phyloP scores from a whole-genome alignment of 257 asterid genomes.

The Striga asiatica region DNA sequence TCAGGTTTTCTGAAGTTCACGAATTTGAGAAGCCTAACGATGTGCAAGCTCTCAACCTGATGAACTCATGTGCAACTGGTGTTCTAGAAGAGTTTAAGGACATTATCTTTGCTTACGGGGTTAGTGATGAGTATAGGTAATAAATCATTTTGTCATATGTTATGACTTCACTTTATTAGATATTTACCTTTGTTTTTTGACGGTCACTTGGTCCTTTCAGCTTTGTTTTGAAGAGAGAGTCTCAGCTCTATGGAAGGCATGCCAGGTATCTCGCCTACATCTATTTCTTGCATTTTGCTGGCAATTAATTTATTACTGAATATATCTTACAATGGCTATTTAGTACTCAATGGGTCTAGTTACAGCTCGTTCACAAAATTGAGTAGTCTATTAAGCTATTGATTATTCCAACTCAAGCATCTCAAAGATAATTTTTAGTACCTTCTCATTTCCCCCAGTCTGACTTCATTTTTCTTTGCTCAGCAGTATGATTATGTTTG shows the following conservation, averaged over 20 bases:
- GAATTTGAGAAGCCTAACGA: conserved; percentile 88
- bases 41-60: conserved; percentile 65
- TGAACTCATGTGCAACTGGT: conserved; percentile 74
- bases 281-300: too few species aligned
- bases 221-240: conserved; percentile 73
- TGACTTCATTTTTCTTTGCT: background rate
- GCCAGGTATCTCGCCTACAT: conserved; percentile 40
- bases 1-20: conserved; percentile 66
- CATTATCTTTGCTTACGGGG: conserved; percentile 77
- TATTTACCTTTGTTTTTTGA: conserved; percentile 3
- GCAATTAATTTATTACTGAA: too few species aligned
- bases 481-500: background rate
- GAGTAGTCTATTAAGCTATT: background rate
- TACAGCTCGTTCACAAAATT: too few species aligned
- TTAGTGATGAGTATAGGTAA: conserved; percentile 86
- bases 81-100: conserved; percentile 68
- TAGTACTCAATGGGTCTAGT: too few species aligned
- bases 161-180: conserved; percentile 10
- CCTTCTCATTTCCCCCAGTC: background rate
- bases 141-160: conserved; percentile 2
- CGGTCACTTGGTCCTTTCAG: conserved; percentile 29
- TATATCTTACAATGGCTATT: too few species aligned
- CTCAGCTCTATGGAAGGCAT: conserved; percentile 53
- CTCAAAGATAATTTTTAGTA: background rate
- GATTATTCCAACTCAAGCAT: background rate